Evolutionary conservation across 1,139 yeast genomes (phyloP).

Genomic region (Nadsonia commutata): DNA sequence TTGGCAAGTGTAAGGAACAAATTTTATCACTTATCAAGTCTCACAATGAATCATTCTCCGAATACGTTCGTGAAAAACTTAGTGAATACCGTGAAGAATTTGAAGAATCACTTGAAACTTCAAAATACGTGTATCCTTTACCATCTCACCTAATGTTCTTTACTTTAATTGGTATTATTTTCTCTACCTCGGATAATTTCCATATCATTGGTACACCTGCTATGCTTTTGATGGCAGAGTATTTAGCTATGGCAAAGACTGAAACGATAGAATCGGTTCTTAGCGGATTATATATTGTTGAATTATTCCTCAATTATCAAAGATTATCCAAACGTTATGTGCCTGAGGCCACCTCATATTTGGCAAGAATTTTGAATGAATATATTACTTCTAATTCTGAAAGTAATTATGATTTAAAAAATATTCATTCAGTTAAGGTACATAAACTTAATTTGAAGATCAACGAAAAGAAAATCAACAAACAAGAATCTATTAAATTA

Average conservation of each 20-base stretch:
- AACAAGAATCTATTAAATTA: not conserved
- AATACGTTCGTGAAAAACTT: constrained; percentile 35
- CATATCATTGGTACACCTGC: constrained; percentile 86
- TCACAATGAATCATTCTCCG: constrained; percentile 50
- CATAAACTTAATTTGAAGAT: not conserved
- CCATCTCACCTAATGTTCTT: constrained; percentile 41
- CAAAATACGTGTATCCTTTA: constrained; percentile 4
- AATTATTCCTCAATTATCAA: constrained; percentile 56
- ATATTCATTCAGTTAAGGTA: not conserved
- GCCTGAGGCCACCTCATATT: constrained; percentile 60
- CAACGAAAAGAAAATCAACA: not conserved
- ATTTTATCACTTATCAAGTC: constrained; percentile 50
- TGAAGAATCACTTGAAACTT: constrained; percentile 8
- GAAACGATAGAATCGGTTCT: constrained; percentile 27
- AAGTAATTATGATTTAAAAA: not conserved
- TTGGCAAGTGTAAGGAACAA: constrained; percentile 21
- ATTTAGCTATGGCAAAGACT: constrained; percentile 37
- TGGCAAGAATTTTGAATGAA: constrained; percentile 15
- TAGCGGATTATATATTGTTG: constrained; percentile 47
- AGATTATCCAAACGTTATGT: constrained; percentile 61
- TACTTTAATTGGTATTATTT: constrained; percentile 56
- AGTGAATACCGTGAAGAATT: constrained; percentile 14
- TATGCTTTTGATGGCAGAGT: constrained; percentile 55
- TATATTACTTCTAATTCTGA: constrained; percentile 1
- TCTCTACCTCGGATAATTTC: constrained; percentile 91